A percentile compares a stretch with the other conserved stretches of the same genome.
Conservation (phyloP, 371 early-diverging fungal species). For the Zychaea mexicana region DNA sequence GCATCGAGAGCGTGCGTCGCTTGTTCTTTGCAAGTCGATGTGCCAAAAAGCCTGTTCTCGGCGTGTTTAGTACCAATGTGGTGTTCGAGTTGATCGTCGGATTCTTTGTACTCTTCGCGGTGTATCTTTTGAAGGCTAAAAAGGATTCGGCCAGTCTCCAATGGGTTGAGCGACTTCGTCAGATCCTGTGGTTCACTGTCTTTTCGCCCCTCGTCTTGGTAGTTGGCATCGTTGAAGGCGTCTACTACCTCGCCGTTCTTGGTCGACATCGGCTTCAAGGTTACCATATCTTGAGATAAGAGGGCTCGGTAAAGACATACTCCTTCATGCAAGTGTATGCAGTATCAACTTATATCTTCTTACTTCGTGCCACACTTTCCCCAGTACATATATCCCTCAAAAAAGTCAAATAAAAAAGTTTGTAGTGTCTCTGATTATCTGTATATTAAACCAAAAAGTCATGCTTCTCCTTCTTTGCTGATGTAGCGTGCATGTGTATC, state of each 20-base stretch:
- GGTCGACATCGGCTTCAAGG: conserved; percentile 2
- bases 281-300: conserved; percentile 2
- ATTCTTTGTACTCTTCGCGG: conserved; percentile 7
- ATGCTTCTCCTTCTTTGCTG: too few species aligned
- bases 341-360: too few species aligned
- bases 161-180: conserved; percentile 34
- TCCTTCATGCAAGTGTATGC: too few species aligned
- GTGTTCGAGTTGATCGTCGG: conserved; percentile 34
- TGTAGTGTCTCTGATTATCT: too few species aligned
- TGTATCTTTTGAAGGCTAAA: conserved; percentile 3
- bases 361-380: too few species aligned
- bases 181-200: conserved; percentile 40
- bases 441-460: too few species aligned
- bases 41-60: conserved; percentile 15
- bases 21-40: conserved; percentile 21
- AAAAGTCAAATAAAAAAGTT: too few species aligned
- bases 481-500: too few species aligned
- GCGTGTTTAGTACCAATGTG: conserved; percentile 29
- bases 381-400: too few species aligned
- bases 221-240: conserved; percentile 19
- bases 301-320: too few species aligned
- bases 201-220: conserved; percentile 37
- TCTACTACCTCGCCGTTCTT: neutral
- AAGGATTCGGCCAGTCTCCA: conserved; percentile 4
- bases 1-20: conserved; percentile 19